These are phyloP conservation scores for Salvia hispanica DNA, from an alignment of 257 asterid species.

Conservation along the genomic window DNA sequence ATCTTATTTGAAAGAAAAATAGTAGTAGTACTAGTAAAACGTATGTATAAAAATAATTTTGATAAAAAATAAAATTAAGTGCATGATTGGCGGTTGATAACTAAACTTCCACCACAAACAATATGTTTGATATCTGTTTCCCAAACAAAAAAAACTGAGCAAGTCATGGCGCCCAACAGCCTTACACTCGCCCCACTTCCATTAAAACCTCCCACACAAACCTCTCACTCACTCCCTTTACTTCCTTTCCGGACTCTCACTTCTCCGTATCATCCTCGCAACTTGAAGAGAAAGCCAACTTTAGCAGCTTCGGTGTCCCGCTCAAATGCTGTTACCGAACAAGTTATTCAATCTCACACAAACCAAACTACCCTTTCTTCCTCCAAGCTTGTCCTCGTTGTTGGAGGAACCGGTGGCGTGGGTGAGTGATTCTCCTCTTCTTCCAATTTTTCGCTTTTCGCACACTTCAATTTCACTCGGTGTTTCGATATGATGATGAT, in stretches of 20 bases:
- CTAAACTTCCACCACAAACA: slow-evolving; percentile 23
- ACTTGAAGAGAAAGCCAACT: slow-evolving; percentile 27
- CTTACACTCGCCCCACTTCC: slow-evolving; percentile 45
- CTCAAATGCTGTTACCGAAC: slow-evolving; percentile 40
- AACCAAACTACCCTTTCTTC: slow-evolving; percentile 40
- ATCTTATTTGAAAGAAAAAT: too few species aligned
- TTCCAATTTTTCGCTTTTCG: too few species aligned
- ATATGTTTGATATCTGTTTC: not conserved
- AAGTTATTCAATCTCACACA: slow-evolving; percentile 38
- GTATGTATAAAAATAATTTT: too few species aligned
- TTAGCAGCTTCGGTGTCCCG: slow-evolving; percentile 33
- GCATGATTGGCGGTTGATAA: too few species aligned
- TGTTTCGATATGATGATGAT: not conserved
- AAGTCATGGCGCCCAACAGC: slow-evolving; percentile 60
- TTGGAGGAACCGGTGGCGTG: slow-evolving; percentile 98
- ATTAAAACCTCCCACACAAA: slow-evolving; percentile 8
- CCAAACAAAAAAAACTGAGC: not conserved
- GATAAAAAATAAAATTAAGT: too few species aligned
- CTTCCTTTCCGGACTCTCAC: slow-evolving; percentile 30
- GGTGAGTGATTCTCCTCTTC: slow-evolving; percentile 49
- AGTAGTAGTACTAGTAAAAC: too few species aligned
- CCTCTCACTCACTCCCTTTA: slow-evolving; percentile 27
- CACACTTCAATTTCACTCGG: not conserved
- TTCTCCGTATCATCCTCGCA: slow-evolving; percentile 28
- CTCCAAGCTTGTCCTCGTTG: slow-evolving; percentile 83